Conservation (phyloP, 805 yeast genomes). For the Dipodascus geniculatus region DNA sequence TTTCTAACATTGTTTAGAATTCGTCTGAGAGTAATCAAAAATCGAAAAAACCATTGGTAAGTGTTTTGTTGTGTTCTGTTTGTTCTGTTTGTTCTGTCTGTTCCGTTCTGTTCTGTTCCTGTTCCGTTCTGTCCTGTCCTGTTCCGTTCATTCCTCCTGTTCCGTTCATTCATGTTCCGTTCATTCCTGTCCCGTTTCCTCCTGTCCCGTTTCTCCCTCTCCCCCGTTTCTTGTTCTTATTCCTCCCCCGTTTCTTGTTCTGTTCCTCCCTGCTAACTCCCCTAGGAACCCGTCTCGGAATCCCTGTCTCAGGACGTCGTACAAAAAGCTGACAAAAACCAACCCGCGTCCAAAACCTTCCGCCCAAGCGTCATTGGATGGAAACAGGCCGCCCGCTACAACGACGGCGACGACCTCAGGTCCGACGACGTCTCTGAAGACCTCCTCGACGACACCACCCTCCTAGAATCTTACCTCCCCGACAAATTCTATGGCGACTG, state of each 20-base stretch:
- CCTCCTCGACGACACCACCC: constrained; percentile 54
- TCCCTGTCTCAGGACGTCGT: background rate
- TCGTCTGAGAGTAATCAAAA: background rate
- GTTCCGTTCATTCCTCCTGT: no score
- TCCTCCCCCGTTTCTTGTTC: no score
- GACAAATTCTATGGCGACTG: constrained; percentile 82
- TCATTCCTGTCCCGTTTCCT: no score
- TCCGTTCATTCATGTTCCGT: no score
- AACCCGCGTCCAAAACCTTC: background rate
- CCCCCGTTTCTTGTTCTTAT: no score
- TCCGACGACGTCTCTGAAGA: constrained; percentile 58
- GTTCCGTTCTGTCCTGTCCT: no score
- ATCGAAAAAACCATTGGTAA: background rate
- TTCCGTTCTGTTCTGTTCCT: no score
- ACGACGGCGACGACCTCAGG: constrained; percentile 50
- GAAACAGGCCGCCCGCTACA: constrained; percentile 90
- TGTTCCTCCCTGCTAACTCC: background rate
- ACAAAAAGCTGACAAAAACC: background rate
- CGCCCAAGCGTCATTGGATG: constrained; percentile 55
- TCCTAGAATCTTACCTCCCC: constrained; percentile 66
- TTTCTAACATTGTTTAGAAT: background rate
- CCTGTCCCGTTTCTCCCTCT: no score
- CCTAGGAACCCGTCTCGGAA: background rate
- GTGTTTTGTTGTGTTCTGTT: no score
- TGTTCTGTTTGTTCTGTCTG: no score